Conservation (phyloP, 441 rosid species). For the Brassica balearica region DNA sequence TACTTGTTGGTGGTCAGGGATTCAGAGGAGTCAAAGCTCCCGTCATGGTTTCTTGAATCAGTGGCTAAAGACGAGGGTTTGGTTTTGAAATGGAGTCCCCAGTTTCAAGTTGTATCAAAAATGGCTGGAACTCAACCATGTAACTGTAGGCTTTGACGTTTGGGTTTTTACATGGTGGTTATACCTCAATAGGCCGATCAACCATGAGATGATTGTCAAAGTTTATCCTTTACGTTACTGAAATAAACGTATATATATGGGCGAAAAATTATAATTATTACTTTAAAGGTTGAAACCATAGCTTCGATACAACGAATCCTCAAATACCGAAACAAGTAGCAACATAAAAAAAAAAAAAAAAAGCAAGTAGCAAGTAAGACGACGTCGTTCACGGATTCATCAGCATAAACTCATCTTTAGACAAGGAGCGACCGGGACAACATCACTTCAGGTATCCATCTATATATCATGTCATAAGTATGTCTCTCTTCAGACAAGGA, state of each 20-base stretch:
- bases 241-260: neutral
- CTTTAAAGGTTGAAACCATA: neutral
- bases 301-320: neutral
- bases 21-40: neutral
- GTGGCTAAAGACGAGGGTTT: neutral
- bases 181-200: constrained; percentile 68
- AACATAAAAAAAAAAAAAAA: neutral
- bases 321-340: neutral
- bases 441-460: neutral
- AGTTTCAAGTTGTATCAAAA: neutral
- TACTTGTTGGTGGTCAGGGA: neutral
- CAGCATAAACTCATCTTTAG: constrained; percentile 1
- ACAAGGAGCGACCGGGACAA: constrained; percentile 13
- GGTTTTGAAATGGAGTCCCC: neutral
- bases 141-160: constrained; percentile 49
- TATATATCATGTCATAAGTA: neutral
- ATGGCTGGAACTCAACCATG: constrained; percentile 52
- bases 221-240: neutral
- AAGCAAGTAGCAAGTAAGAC: neutral
- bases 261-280: neutral
- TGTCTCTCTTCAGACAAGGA: constrained; percentile 32
- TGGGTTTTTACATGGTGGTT: constrained; percentile 61
- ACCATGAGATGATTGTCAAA: constrained; percentile 32
- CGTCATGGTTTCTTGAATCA: neutral
- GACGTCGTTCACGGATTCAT: constrained; percentile 13